Conservation (phyloP, 305 asterid genomes). For the Coffea humblotiana region DNA sequence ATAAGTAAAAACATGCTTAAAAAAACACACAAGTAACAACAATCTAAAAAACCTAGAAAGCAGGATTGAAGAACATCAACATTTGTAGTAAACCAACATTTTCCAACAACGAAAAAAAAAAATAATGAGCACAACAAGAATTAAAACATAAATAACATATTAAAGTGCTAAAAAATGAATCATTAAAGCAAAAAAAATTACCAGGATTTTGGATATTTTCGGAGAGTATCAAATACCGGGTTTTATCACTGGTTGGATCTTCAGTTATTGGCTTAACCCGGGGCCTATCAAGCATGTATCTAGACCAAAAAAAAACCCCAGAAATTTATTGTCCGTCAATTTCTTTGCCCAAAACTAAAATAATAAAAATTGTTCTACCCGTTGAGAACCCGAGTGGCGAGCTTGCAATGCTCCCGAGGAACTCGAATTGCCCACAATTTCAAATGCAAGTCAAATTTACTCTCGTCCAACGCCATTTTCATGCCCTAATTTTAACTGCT, state of each 20-base stretch:
- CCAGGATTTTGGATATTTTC: conserved; percentile 67
- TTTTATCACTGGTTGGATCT: conserved; percentile 68
- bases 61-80: too few species aligned
- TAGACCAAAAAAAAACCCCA: conserved; percentile 7
- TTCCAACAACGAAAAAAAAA: too few species aligned
- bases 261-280: conserved; percentile 79
- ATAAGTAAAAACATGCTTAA: too few species aligned
- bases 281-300: conserved; percentile 77
- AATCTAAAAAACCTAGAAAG: too few species aligned
- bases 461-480: conserved; percentile 48
- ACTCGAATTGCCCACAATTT: conserved; percentile 72
- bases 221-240: conserved; percentile 65
- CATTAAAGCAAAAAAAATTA: conserved; percentile 10
- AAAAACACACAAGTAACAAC: too few species aligned
- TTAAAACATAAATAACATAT: too few species aligned
- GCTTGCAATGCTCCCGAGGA: conserved; percentile 79
- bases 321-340: neutral
- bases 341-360: neutral
- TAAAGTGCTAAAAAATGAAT: too few species aligned
- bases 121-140: too few species aligned
- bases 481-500: neutral
- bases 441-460: conserved; percentile 55
- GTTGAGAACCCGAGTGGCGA: conserved; percentile 64
- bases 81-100: too few species aligned
- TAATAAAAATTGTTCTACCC: conserved; percentile 42